These are phyloP conservation scores for Abrus pulchellus DNA, from an alignment of 306 rosid species.

Conservation along the genomic window DNA sequence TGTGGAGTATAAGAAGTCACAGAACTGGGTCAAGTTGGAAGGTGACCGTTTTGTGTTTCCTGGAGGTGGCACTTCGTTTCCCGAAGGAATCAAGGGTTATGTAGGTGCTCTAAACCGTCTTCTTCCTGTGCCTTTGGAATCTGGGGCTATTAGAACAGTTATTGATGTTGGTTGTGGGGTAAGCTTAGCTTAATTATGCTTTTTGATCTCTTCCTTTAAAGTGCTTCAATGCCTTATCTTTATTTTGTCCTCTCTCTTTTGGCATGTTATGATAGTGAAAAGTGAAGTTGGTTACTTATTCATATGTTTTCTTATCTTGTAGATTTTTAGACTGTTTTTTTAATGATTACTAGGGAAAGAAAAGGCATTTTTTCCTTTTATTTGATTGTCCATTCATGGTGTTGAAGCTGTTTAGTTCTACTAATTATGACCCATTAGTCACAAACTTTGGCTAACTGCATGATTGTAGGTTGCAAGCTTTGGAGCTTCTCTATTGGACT, in stretches of 20 bases:
- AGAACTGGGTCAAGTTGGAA: conserved; percentile 62
- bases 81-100: conserved; percentile 55
- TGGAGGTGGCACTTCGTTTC: conserved; percentile 67
- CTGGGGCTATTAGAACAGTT: conserved; percentile 56
- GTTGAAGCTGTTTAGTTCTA: conserved; percentile 23
- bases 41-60: conserved; percentile 60
- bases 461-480: conserved; percentile 68
- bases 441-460: not conserved
- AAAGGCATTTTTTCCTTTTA: too few relatives aligned
- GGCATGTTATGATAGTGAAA: not conserved
- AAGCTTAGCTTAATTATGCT: not conserved
- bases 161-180: conserved; percentile 71
- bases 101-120: conserved; percentile 44
- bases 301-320: not conserved
- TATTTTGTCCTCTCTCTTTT: not conserved
- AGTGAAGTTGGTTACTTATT: not conserved
- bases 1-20: conserved; percentile 57
- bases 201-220: not conserved
- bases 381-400: not conserved
- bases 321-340: not conserved
- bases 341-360: too few relatives aligned
- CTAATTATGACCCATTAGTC: not conserved
- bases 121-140: conserved; percentile 54
- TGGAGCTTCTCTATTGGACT: conserved; percentile 63
- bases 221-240: not conserved